Base-by-base conservation (phyloP, 2,329 filamentous ascomycete species). In the Karstenula rhodostoma region DNA sequence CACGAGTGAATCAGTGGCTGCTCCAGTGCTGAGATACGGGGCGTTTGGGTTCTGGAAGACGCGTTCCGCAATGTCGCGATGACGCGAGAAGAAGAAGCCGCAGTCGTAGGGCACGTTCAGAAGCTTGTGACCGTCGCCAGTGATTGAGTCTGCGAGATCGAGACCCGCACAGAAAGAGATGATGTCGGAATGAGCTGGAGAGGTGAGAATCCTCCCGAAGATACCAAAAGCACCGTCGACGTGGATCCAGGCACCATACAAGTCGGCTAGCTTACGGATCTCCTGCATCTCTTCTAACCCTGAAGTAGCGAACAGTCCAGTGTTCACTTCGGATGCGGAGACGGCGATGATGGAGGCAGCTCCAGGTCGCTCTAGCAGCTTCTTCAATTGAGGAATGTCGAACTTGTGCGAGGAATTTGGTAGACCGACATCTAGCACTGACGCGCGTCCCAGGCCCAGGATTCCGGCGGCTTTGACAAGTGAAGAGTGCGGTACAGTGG, bases 101-200 rank as follows among this genome's bases (percentile, higher is more conserved):
- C 90, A 94, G 77, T 97, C 94, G 70, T 97, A 97, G 0, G 94
- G 94, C 48, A 97, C 93, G 67, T 97, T 97, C 62, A 98, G 85
- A n/a, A 97, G 80, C 73, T 97, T 97, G 77, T 98, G 94, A 0
- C 86, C 91, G 71, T 97, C 94, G 2, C 91, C 89, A 0, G 92
- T 89, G 67, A 97, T 93, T 53, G 92, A 96, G 73, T 97, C 93
- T 3, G 91, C 93, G 2, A 96, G 82, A 62, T 96, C 90, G 13
- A 97, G 77, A 0, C 91, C 92, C 4, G 85, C 83, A 1, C 79
- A 79, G 79, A 83, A 60, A 78, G 83, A 37, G 74, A 78, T 59
- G 78, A 87, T 62, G 87, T 73, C 49, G 61, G 79, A 73, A 72
- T 91, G 93, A 58, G 89, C 85, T 0, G 82, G 73, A 0, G 82